Base-by-base conservation (phyloP, 495 filamentous ascomycete species). In the Penicillium atrosanguineum region DNA sequence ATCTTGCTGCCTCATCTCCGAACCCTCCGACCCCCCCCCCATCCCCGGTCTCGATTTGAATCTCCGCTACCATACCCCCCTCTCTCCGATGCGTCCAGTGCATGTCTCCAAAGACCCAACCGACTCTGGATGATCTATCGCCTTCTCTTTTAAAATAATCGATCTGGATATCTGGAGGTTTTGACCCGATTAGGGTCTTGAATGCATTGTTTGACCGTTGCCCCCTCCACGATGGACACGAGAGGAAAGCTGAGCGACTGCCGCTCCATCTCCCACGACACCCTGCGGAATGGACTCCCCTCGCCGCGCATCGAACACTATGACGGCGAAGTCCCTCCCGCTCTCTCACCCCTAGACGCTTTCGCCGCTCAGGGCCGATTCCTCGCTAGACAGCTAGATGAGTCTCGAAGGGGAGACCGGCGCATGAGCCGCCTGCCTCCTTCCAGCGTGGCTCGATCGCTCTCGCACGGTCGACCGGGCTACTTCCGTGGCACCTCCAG, bases 291-390 rank as follows among this genome's bases (percentile, higher is more conserved):
- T 36, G 71, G 81, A 11, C 70, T 87, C 6, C 76, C 78, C 47
- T 90, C 87, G 4, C 87, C 88, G 39, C 83, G 87, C 47, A 74
- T 92, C 55, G 68, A 73, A 53, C 89, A 93, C 64, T 78, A 86
- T 48, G 86, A 88, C 45, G 94, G 93, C 44, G 94, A 96, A 60
- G 79, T 91, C 9, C 93, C 94, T 29, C 94, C 94, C 15, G 87
- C 91, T 28, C 82, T 97, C 44, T 97, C 94, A 2, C 94, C 94
- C 15, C 82, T 98, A 43, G 94, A 97, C 78, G 93, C 94, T 37
- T 90, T 98, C 56, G 91, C 90, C 16, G 80, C 89, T 53, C 92
- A 96, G 57, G 91, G 91, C 52, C 86, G 91, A 45, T 67, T 93
- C 56, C 80, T 97, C 42, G 88, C 90, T n/a, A 87, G 83, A 69